Evolutionary conservation across 495 filamentous ascomycete species (phyloP), one percentile per base, ranked within the genome.

Genomic region (Podospora fimiseda): DNA sequence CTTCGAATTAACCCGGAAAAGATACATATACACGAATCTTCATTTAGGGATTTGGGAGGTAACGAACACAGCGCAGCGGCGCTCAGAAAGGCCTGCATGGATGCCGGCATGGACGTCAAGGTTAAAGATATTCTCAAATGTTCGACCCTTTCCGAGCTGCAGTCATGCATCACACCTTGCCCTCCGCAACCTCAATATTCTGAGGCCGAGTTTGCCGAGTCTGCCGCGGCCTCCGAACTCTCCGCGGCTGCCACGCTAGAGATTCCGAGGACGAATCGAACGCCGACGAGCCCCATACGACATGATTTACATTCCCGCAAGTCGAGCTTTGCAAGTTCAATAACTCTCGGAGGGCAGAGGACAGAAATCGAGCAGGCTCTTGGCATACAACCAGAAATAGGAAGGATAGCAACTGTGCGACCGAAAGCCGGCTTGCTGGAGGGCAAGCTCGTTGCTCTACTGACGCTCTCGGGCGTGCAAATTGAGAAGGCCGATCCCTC

Each of bases 371-470:
- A 70, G 53, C 47, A 56, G 42, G 57, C 61, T 3, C 50, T 70
- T 1, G 55, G 59, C 16, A 27, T 21, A 15, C 59, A 60, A 11
- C 60, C 54, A 8, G 56, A 63, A 18, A 57, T 75, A 14, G 64
- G 61, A 18, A 62, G 64, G 48, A 67, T 73, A 27, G 64, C 67
- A 27, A 63, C 71, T 4, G 60, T 74, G 8, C 68, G 67, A 30
- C 73, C 74, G 19, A 75, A 71, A 53, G 74, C 74, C 7, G 74
- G 74, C 11, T 58, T 70, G 15, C 70, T 77, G 18, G 74, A 77
- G 48, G 72, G 68, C 6, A 69, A 68, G 50, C 59, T 74, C 19
- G 66, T 75, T 19, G 72, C 70, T 16, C 58, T 77, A 9, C 53
- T 74, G 24, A 73, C 71, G 14, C 58, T 77, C 3, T 23, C 63